Evolutionary conservation across 345 rosid species (phyloP), one percentile per base, ranked within the genome.

Genomic region (Raphanus sativus): DNA sequence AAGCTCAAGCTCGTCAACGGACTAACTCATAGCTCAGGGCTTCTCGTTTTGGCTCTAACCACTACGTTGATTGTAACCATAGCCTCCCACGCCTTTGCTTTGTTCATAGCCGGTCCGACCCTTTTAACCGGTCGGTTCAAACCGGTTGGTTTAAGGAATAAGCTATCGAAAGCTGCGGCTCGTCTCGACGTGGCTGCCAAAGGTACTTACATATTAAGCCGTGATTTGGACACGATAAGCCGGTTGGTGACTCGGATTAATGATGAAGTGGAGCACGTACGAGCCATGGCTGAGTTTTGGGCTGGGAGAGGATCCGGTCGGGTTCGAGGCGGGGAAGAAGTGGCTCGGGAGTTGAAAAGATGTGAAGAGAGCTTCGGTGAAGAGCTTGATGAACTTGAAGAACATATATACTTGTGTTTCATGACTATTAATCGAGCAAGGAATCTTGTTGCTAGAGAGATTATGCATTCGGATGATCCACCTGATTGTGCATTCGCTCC

Each of bases 391-490:
- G 98, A 91, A 58, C 79, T 89, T 3, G 97, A 90, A 77, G 97
- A 93, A 76, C 98, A 88, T 81, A 61, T 93, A 64, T 89, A 93
- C 78, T 72, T 91, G 82, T 91, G 96, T 45, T 89, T 91, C 75
- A 87, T 93, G 96, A 91, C 93, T 2, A 82, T 91, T 5, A 90
- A 93, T 63, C 83, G 94, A 54, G 86, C 92, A 3, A 86, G 92
- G 60, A 93, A 84, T 74, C 91, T 88, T 58, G 90, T 87, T 25
- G 74, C 87, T 8, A 80, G 76, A 34, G 85, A 89, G 75, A 83
- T 89, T 70, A 11, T 80, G 76, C 73, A 84, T 80, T 83, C 84
- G 13, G 65, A 80, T 78, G 64, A 73, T 76, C 81, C 65, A 67
- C 30, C 58, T 28, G 0, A 26, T 62, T 74, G 70, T 30, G 30